phyloP scores from a whole-genome alignment of 73 alveolate species.

The Loxodes magnus region DNA sequence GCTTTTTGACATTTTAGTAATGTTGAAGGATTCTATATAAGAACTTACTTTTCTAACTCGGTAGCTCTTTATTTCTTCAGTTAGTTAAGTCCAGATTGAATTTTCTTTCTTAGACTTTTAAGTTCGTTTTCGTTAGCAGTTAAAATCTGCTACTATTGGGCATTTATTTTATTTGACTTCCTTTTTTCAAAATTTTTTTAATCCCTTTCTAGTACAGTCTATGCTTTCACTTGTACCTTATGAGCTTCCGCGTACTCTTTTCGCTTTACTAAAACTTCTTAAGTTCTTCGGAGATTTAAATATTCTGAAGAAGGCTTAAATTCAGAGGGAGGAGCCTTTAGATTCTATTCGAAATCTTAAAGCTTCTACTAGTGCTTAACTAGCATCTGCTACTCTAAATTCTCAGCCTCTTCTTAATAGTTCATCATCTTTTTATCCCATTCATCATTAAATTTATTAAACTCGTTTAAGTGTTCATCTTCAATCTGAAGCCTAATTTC shows the following conservation, averaged over 20 bases:
- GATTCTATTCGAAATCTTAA: too few species aligned
- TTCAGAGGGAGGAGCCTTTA: too few species aligned
- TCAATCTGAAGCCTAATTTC: too few species aligned
- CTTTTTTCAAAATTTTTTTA: constrained; percentile 20
- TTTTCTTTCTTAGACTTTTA: constrained; percentile 41
- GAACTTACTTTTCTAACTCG: constrained; percentile 54
- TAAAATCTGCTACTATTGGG: too few species aligned
- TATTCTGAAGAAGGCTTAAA: constrained; percentile 43
- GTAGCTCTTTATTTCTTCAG: constrained; percentile 33
- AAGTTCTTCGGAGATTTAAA: constrained; percentile 30
- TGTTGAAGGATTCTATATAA: constrained; percentile 48
- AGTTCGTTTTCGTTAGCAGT: constrained; percentile 47
- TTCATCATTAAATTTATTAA: too few species aligned
- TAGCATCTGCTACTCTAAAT: too few species aligned
- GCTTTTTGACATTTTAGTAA: constrained; percentile 59
- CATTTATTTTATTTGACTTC: constrained; percentile 20
- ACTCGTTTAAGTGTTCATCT: too few species aligned
- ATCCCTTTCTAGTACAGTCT: constrained; percentile 35
- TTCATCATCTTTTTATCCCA: too few species aligned
- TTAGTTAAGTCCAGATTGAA: constrained; percentile 28
- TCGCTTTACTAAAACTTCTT: constrained; percentile 33
- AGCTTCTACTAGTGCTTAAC: too few species aligned
- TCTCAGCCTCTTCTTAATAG: too few species aligned
- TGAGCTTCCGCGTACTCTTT: constrained; percentile 50
- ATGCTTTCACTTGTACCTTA: constrained; percentile 28